These are phyloP conservation scores for Ochromonas danica DNA, from an alignment of 108 stramenopile species.

Conservation along the genomic window DNA sequence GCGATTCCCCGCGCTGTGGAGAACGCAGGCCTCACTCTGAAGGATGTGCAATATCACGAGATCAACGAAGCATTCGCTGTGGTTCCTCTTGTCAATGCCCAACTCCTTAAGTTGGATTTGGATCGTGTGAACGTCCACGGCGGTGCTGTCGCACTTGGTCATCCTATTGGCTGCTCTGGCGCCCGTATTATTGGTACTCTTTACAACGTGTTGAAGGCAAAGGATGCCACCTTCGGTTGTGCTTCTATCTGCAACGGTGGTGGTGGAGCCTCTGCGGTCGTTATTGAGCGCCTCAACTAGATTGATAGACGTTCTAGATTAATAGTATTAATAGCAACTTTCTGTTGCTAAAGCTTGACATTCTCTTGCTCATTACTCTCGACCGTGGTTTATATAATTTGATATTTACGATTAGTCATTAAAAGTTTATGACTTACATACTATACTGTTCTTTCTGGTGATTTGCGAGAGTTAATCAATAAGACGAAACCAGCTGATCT, in stretches of 20 bases:
- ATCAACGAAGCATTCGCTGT: slow-evolving; percentile 97
- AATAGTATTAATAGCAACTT: too few relatives aligned
- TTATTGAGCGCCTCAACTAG: slow-evolving; percentile 80
- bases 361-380: too few relatives aligned
- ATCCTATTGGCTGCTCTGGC: slow-evolving; percentile 91
- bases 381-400: too few relatives aligned
- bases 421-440: too few relatives aligned
- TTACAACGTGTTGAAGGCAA: slow-evolving; percentile 72
- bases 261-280: slow-evolving; percentile 90
- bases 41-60: slow-evolving; percentile 91
- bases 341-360: too few relatives aligned
- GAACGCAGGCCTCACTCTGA: slow-evolving; percentile 66
- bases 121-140: slow-evolving; percentile 82
- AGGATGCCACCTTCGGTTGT: slow-evolving; percentile 79
- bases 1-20: slow-evolving; percentile 80
- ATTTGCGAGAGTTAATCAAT: too few relatives aligned
- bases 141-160: slow-evolving; percentile 89
- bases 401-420: too few relatives aligned
- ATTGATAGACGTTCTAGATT: too few relatives aligned
- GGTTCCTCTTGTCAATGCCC: slow-evolving; percentile 78
- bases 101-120: slow-evolving; percentile 70
- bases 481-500: too few relatives aligned
- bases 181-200: slow-evolving; percentile 86
- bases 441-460: too few relatives aligned
- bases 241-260: slow-evolving; percentile 98